Base-by-base conservation (phyloP, 2,329 filamentous ascomycete species). In the Cladosporium sp. region DNA sequence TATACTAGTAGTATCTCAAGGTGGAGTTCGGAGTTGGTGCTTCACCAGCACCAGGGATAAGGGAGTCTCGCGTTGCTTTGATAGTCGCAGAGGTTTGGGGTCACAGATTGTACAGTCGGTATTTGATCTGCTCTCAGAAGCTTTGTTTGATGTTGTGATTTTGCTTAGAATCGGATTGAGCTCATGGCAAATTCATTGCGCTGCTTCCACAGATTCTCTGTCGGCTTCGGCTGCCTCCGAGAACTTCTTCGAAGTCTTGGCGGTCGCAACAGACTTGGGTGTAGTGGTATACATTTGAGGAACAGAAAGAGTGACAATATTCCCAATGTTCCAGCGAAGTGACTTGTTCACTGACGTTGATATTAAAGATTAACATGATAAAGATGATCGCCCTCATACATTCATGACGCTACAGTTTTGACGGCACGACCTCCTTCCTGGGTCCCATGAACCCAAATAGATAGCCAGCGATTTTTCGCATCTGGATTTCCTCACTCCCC, bases 401-500 rank as follows among this genome's bases (percentile, higher is more conserved):
- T 51, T 16, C 26, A 11, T 46, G n/a, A 21, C 5, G n/a, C 56
- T 58, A 58, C 23, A 58, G 10, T 18, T 58, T 58, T 2, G 56
- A 39, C 2, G 56, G 56, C 14, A 46, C 56, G 8, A 63, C 59
- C 69, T 73, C 46, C 30, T 79, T 82, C 67, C 78, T 79, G 61
- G 79, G 76, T 0, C 81, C 82, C 13, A 80, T 79, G 68, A 83
- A 86, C 0, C 83, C 85, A 73, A 88, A 87, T 51, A 87, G 68
- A 75, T 84, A 86, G 11, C 83, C 85, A 0, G 85, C 86, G 11
- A 89, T 81, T 75, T 88, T 88, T n/a, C 86, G 79, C 83, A 88
- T 88, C 75, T 89, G 86, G 60, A 89, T 87, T 77, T 89, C 86
- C 73, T 89, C 87, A 63, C 84, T 86, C 0, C 86, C 86, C 72